phyloP scores from a whole-genome alignment of 164 flowering plant genomes.

The Aristolochia californica region DNA sequence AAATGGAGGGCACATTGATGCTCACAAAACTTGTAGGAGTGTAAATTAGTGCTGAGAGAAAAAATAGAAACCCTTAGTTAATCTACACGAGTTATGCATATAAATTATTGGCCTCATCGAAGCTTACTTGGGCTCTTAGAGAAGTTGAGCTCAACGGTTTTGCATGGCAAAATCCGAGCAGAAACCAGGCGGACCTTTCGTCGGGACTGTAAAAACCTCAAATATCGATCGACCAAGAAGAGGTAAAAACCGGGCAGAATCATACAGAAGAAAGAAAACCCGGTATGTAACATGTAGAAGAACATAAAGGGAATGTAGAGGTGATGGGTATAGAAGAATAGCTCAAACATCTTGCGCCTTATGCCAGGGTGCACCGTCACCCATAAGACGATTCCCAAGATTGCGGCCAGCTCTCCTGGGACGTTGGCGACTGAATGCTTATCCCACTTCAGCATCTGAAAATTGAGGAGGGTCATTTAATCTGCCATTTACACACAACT shows the following conservation, averaged over 20 bases:
- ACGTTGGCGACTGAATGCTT: slow-evolving; percentile 38
- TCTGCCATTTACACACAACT: too few species aligned
- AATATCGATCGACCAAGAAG: too few species aligned
- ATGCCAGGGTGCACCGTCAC: slow-evolving; percentile 41
- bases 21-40: slow-evolving; percentile 48
- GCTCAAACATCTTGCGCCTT: slow-evolving; percentile 56
- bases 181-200: slow-evolving; percentile 34
- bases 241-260: too few species aligned
- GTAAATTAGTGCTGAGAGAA: slow-evolving; percentile 36
- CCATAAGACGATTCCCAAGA: slow-evolving; percentile 55
- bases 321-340: slow-evolving; percentile 77
- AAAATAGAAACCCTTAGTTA: too few species aligned
- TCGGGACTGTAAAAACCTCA: slow-evolving; percentile 68
- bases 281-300: slow-evolving; percentile 66
- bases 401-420: slow-evolving; percentile 62
- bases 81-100: too few species aligned
- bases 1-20: slow-evolving; percentile 49
- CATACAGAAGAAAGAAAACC: slow-evolving; percentile 39
- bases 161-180: too few species aligned
- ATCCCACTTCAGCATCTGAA: slow-evolving; percentile 45
- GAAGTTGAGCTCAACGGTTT: too few species aligned
- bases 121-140: too few species aligned
- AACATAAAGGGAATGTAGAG: slow-evolving; percentile 59
- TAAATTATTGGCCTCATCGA: too few species aligned
- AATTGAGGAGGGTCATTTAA: too few species aligned